Base-by-base conservation (phyloP, 805 yeast species). In the Candida qinlingensis region DNA sequence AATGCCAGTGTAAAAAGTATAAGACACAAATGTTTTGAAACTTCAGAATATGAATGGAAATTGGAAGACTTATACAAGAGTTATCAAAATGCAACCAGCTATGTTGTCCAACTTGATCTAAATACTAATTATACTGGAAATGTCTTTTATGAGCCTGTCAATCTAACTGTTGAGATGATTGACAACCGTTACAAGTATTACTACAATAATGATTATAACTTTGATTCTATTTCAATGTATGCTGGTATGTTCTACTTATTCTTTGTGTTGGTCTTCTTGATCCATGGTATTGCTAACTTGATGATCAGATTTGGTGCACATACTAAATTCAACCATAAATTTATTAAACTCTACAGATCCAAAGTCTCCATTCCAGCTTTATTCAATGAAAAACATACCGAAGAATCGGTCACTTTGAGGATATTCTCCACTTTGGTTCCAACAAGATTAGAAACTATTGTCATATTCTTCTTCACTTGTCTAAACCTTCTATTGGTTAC, bases 211-310 rank as follows among this genome's bases (percentile, higher is more conserved):
- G 50, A 54, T 41, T 57, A 47, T 43, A 54, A 60, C 42, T 52
- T 53, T 48, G 62, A 58, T 39, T 33, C 33, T 37, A 51, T 54
- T n/a, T 45, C 46, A 6, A 6, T 46, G 6, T 54, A 55, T 65
- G 64, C 58, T 5, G 67, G 63, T 41, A 66, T 64, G 5, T 55
- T 74, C 33, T 52, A 68, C 45, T 59, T 62, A 7, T 75, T 65
- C 55, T 76, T 76, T 68, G 63, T 64, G n/a, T 13, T 67, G 3
- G 64, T 74, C 0, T 58, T 75, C 54, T n/a, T 72, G 0, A 36
- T 70, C 13, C 67, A 70, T 27, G 65, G 69, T 11, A n/a, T 59
- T 4, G 53, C 53, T 55, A 70, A 71, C 46, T 65, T 49, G 45
- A 58, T 64, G 49, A 62, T 54, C 37, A 52, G 44, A 35, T 46